Evolutionary conservation across 2,329 filamentous ascomycete species (phyloP), one percentile per base, ranked within the genome.

Genomic region (Fusarium compactum): DNA sequence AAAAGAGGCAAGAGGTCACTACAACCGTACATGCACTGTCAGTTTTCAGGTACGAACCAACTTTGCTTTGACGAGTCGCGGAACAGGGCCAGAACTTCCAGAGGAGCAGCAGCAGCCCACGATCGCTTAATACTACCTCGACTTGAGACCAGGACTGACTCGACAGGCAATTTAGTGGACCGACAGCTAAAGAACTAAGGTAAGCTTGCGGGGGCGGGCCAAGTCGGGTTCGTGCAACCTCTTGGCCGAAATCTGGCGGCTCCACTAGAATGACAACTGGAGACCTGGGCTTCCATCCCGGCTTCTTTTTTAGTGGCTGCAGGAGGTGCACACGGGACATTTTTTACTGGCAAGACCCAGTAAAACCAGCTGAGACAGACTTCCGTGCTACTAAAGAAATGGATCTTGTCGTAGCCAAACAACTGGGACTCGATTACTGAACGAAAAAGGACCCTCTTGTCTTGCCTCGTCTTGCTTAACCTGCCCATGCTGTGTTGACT

Each of bases 131-230:
- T 74, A 74, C 70, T 29, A 59, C 38, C 41, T 34, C 38, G 25
- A 20, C 32, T 34, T 46, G 60, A 58, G 32, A 25, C 30, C 20
- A 55, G 20, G 34, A 74, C 72, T 74, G 72, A 74, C 72, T 74
- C 72, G 72, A 52, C 56, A 63, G 57, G 68, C 62, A 58, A 60
- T 58, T 57, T 32, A 58, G 73, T 73, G 73, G 73, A 62, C 27
- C 48, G 20, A 40, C 54, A 15, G 43, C 48, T 48, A 22, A 38
- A 53, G 15, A 41, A 45, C 61, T 45, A 64, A 65, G 62, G 62
- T 47, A 56, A 74, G 67, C 71, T 74, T 76, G 74, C 73, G 73
- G 73, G 73, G 73, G 73, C 65, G 73, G 73, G 68, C 73, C 71
- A 74, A 71, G 57, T 61, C 51, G 43, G 62, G 62, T 60, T 65